Conservation (phyloP, 257 asterid species). For the Parsonsia alboflavescens region DNA sequence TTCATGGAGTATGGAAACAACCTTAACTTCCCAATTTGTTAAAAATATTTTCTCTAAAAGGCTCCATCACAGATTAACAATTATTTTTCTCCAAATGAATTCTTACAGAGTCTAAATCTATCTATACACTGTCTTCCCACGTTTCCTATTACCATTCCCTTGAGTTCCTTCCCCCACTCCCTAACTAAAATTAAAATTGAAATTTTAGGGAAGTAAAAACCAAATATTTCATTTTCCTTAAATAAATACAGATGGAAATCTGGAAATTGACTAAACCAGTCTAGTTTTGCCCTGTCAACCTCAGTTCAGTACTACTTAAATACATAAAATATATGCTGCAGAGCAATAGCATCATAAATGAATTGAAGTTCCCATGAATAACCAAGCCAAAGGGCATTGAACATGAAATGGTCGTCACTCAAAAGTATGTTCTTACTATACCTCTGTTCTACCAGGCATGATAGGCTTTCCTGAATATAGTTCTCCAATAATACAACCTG, state of each 20-base stretch:
- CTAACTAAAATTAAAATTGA: not conserved
- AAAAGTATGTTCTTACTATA: constrained; percentile 19
- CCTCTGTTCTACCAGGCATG: constrained; percentile 98
- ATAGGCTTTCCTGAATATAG: constrained; percentile 76
- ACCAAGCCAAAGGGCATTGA: not conserved
- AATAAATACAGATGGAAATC: not conserved
- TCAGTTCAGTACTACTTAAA: not conserved
- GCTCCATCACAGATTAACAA: not conserved
- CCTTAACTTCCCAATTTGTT: not conserved
- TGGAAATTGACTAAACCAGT: not conserved
- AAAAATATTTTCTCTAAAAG: not conserved
- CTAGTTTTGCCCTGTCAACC: not conserved
- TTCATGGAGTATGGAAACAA: too few relatives aligned
- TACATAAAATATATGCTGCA: not conserved
- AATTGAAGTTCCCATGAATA: not conserved
- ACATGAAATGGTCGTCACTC: not conserved
- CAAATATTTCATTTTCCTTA: not conserved
- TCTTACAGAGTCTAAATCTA: not conserved
- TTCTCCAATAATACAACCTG: constrained; percentile 93
- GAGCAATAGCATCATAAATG: not conserved
- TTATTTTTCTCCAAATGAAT: not conserved
- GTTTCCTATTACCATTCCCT: not conserved
- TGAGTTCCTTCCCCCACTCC: not conserved
- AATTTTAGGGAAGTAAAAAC: too few relatives aligned
- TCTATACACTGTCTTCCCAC: not conserved